phyloP scores from a whole-genome alignment of 2,329 filamentous ascomycete genomes.

The Aureobasidium sp. region DNA sequence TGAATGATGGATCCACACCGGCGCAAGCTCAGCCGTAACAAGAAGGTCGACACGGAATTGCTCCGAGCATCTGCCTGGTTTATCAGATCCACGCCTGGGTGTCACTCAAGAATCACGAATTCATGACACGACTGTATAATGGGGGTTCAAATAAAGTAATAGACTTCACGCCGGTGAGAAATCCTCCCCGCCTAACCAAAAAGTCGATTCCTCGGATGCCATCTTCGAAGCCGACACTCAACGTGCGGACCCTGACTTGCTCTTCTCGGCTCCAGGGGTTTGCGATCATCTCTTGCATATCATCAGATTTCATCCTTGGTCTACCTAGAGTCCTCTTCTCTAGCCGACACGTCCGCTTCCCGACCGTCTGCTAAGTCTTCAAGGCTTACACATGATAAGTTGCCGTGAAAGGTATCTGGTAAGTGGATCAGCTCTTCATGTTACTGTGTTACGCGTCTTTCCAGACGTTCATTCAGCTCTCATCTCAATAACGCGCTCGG shows the following conservation, averaged over 20 bases:
- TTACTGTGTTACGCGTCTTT: background rate
- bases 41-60: background rate
- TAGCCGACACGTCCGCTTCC: background rate
- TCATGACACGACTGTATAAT: background rate
- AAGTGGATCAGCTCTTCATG: background rate
- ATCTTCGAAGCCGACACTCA: background rate
- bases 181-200: background rate
- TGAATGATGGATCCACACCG: background rate
- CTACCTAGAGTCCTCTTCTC: background rate
- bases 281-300: background rate
- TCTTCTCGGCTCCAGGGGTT: background rate
- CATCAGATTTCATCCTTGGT: background rate
- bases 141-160: conserved; percentile 9
- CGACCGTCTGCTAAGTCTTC: background rate
- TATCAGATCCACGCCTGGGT: background rate
- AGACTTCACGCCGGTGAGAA: background rate
- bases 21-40: background rate
- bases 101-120: background rate
- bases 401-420: background rate
- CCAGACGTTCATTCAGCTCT: background rate
- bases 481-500: background rate
- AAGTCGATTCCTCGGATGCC: background rate
- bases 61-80: background rate
- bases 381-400: background rate
- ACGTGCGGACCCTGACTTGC: background rate